Evolutionary conservation across 169 alveolate species (phyloP), one percentile per base, ranked within the genome.

Genomic region (Miamiensis avidus): DNA sequence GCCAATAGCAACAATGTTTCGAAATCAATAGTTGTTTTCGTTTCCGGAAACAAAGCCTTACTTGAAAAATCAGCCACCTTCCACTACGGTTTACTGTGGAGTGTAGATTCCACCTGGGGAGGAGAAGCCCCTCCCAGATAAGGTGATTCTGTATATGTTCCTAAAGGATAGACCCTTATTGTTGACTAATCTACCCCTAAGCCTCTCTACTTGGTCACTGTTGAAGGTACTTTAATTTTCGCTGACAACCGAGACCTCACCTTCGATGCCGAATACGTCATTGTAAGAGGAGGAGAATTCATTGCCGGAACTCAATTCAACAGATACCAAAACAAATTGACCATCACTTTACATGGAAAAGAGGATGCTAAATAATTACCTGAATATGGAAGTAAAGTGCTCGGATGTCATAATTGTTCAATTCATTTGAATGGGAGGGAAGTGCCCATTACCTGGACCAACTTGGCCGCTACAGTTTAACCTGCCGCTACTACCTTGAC

Each of bases 21-120:
- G 26, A 4, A 4, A 20, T 4, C 4, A 49, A 49, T 49, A 11
- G 4, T 20, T 49, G 20, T 49, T 49, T 49, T 11, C 20, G 69
- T 49, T 49, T 11, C 4, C 69, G 69, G 69, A 49, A 49, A 49
- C 20, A 49, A 49, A 49, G 4, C 69, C 20, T 4, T 49, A 11
- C 26, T 49, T 49, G 20, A 20, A 49, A 20, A 4, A 4, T 4
- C 26, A 49, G 69, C 69, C 20, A 11, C 20, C 69, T 90, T 85
- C 87, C 34, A 74, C 0, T 94, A 94, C 82, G 92, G 90, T 31
- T 86, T 85, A 74, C 75, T 64, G 16, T 94, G 97, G 97, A 82
- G 92, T 1, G 90, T 81, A n/a, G 64, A 33, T 27, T 87, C 75
- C 29, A 93, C 97, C 16, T 95, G 97, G 97, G 94, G 95, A 1